Evolutionary conservation across 495 filamentous ascomycete genomes (phyloP), one percentile per base, ranked within the genome.

Genomic region (Parmelia sp.): DNA sequence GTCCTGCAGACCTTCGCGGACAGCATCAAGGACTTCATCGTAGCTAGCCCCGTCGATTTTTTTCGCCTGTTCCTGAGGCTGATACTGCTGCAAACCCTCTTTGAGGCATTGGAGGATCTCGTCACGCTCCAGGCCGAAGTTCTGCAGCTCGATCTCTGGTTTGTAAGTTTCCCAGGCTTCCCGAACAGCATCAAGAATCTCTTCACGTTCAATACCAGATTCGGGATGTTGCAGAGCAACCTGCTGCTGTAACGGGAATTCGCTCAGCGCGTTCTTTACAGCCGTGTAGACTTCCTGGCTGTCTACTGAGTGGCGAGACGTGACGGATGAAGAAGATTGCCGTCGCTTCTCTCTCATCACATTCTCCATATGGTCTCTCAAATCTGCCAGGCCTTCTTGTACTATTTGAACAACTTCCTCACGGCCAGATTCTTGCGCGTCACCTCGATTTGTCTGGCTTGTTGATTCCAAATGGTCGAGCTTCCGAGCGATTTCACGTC

Each of bases 111-210:
- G 84, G 1, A 97, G 81, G 36, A 97, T 88, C 67, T 97, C 92
- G 27, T 95, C 90, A 10, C 90, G 81, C 69, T 96, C 91, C 11
- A 97, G 77, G 11, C 91, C 92, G 65, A 92, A 90, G 69, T 95
- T 90, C 68, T 96, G 86, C 17, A 95, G 76, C 69, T 93, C 88
- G 45, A 97, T 91, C 66, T 97, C 90, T 2, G 92, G 92, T 73
- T 93, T 92, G 75, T 92, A 95, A 8, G 85, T 88, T 69, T 96
- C 91, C 86, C 89, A 95, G 4, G 90, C 91, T 61, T 96, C 91
- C 61, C 85, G 84, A 9, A 97, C 88, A 0, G 91, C 90, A 1
- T 89, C 84, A 0, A 97, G 77, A 37, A 97, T 90, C 44, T 91
- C 90, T 62, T 95, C 90, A 64, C 89, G 85, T 62, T 82, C 83